Evolutionary conservation across 352 stramenopile genomes (phyloP).

Genomic region (Phytopythium helicoides): DNA sequence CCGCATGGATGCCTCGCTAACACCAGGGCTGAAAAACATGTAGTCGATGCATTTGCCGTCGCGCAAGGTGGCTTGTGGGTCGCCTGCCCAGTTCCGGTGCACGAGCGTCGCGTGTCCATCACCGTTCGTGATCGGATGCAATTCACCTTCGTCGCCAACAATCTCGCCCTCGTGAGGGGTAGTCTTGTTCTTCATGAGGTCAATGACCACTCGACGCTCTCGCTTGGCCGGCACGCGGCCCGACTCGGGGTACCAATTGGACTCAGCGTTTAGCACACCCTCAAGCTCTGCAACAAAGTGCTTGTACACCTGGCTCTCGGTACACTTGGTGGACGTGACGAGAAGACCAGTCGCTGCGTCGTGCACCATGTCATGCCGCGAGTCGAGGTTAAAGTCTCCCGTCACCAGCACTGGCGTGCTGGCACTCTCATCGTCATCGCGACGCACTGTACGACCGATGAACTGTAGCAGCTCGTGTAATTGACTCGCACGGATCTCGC

Average conservation of each 20-base stretch:
- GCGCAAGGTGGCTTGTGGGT: conserved; percentile 41
- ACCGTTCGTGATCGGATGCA: conserved; percentile 79
- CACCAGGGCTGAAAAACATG: conserved; percentile 67
- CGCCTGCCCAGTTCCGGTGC: conserved; percentile 23
- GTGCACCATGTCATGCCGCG: conserved; percentile 66
- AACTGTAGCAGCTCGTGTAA: conserved; percentile 66
- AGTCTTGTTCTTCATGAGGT: conserved; percentile 59
- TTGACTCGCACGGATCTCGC: conserved; percentile 54
- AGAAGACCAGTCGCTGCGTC: conserved; percentile 15
- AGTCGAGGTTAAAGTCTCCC: conserved; percentile 81
- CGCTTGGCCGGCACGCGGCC: conserved; percentile 1
- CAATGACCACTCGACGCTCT: conserved; percentile 30
- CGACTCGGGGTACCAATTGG: conserved; percentile 3
- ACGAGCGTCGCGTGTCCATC: conserved; percentile 67
- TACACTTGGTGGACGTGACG: conserved; percentile 31
- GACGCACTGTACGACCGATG: conserved; percentile 38
- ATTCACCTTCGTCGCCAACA: conserved; percentile 40
- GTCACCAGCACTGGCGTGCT: conserved; percentile 63
- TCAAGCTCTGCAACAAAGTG: conserved; percentile 51
- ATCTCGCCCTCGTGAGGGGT: conserved; percentile 21
- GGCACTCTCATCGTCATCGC: conserved; percentile 14
- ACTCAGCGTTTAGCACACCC: conserved; percentile 22
- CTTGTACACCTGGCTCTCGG: conserved; percentile 61
- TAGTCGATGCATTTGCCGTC: conserved; percentile 88
- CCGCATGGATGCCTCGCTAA: conserved; percentile 14